A percentile compares a stretch with the other conserved stretches of the same genome.
Evolutionary conservation across 345 rosid species (phyloP).

Genomic region (Aquilaria malaccensis): DNA sequence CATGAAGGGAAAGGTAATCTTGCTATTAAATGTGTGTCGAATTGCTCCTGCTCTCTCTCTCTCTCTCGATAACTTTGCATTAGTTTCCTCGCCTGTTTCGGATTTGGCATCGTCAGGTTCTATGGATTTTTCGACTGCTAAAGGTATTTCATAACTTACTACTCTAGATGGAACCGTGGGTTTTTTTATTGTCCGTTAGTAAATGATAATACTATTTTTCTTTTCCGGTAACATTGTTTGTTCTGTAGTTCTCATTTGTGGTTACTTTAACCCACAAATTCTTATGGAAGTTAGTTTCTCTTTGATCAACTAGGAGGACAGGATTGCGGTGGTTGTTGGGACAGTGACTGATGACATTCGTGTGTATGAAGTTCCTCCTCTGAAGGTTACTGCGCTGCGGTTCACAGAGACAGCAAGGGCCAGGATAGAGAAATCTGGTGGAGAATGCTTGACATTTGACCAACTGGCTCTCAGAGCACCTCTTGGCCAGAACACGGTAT

Average conservation of each 20-base stretch:
- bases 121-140: too few species aligned
- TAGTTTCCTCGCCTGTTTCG: too few species aligned
- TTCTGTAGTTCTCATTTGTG: neutral
- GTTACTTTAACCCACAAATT: too few species aligned
- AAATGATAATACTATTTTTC: neutral
- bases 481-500: constrained; percentile 88
- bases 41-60: neutral
- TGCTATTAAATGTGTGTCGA: neutral
- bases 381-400: constrained; percentile 79
- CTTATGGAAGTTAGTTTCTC: neutral
- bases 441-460: constrained; percentile 89
- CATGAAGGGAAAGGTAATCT: constrained; percentile 52
- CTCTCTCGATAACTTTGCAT: too few species aligned
- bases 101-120: too few species aligned
- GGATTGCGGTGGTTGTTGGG: constrained; percentile 80
- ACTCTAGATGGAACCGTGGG: too few species aligned
- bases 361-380: constrained; percentile 66
- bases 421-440: constrained; percentile 95
- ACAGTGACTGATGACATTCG: constrained; percentile 80
- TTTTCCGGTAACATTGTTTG: neutral
- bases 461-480: constrained; percentile 93
- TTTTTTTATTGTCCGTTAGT: too few species aligned
- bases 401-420: constrained; percentile 90
- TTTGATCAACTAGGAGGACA: constrained; percentile 38
- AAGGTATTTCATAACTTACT: too few species aligned